A percentile compares a stretch with the other conserved stretches of the same genome.
Conservation (phyloP, 2,329 filamentous ascomycete genomes). For the Parafenestella ontariensis region DNA sequence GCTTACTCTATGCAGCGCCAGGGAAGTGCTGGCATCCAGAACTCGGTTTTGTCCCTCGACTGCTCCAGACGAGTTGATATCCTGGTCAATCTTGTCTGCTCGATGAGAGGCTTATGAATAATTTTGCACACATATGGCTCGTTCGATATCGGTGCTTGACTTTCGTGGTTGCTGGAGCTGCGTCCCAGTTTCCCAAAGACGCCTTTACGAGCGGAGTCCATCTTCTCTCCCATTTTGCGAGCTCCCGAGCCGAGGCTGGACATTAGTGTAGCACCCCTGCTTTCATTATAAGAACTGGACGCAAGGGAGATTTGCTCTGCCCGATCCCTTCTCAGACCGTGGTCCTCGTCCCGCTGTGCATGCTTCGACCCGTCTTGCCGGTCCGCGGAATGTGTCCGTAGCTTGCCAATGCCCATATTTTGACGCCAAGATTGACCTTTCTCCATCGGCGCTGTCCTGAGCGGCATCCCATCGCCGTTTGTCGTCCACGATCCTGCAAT, state of each 20-base stretch:
- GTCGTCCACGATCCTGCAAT: constrained; percentile 37
- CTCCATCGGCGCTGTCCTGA: constrained; percentile 70
- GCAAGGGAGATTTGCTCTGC: constrained; percentile 46
- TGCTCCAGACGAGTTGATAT: constrained; percentile 89
- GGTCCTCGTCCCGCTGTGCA: constrained; percentile 41
- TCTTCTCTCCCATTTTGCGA: constrained; percentile 73
- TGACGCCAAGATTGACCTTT: constrained; percentile 73
- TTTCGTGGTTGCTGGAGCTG: constrained; percentile 74
- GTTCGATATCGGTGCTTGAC: constrained; percentile 68
- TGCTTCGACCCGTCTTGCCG: constrained; percentile 54
- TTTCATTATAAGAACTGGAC: constrained; percentile 64
- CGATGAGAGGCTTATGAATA: constrained; percentile 83
- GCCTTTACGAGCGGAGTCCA: constrained; percentile 77
- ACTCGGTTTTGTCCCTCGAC: constrained; percentile 94
- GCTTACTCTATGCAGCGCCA: constrained; percentile 90
- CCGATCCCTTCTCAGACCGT: constrained; percentile 33
- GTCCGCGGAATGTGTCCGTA: constrained; percentile 77
- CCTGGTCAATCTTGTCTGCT: constrained; percentile 88
- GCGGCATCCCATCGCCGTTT: constrained; percentile 52
- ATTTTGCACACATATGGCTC: constrained; percentile 85
- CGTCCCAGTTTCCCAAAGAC: constrained; percentile 80
- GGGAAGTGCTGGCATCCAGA: constrained; percentile 97
- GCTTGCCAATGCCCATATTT: constrained; percentile 66
- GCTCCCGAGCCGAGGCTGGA: constrained; percentile 76
- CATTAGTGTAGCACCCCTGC: constrained; percentile 69